Evolutionary conservation across 371 early-diverging fungal genomes (phyloP).

Genomic region (Mortierella sp.): DNA sequence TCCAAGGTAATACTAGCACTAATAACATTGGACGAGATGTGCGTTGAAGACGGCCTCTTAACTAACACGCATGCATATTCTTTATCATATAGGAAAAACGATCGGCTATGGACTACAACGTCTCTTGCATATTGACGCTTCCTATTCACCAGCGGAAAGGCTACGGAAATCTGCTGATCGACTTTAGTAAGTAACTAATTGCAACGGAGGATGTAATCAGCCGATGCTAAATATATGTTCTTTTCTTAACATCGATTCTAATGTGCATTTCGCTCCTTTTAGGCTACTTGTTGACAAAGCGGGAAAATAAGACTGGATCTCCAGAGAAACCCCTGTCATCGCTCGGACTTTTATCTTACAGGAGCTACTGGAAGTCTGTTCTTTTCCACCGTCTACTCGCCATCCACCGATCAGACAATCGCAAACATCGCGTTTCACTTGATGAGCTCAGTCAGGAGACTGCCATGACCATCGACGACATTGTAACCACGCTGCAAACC

Average conservation of each 20-base stretch:
- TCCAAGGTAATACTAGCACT: constrained; percentile 80
- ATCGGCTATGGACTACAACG: constrained; percentile 92
- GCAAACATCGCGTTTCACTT: constrained; percentile 59
- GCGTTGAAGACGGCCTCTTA: background rate
- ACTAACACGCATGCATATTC: constrained; percentile 15
- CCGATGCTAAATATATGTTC: background rate
- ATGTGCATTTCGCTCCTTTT: constrained; percentile 10
- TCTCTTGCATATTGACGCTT: constrained; percentile 98
- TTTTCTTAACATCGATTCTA: background rate
- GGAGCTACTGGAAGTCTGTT: constrained; percentile 85
- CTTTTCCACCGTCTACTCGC: constrained; percentile 56
- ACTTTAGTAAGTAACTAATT: constrained; percentile 81
- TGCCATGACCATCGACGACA: constrained; percentile 80
- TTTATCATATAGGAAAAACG: constrained; percentile 85
- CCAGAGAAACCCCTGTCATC: constrained; percentile 99
- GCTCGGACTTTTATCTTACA: constrained; percentile 94
- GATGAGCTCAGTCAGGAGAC: constrained; percentile 73
- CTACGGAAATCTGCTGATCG: constrained; percentile 97
- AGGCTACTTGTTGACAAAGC: constrained; percentile 91
- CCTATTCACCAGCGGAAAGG: constrained; percentile 98
- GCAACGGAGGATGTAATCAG: background rate
- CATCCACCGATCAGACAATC: constrained; percentile 55
- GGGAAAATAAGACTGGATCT: constrained; percentile 91
- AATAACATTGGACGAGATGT: background rate
- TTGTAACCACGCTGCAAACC: constrained; percentile 77